A percentile compares a stretch with the other conserved stretches of the same genome.
Evolutionary conservation across 148 eudicot genomes (phyloP).

Genomic region (Selenicereus undatus): DNA sequence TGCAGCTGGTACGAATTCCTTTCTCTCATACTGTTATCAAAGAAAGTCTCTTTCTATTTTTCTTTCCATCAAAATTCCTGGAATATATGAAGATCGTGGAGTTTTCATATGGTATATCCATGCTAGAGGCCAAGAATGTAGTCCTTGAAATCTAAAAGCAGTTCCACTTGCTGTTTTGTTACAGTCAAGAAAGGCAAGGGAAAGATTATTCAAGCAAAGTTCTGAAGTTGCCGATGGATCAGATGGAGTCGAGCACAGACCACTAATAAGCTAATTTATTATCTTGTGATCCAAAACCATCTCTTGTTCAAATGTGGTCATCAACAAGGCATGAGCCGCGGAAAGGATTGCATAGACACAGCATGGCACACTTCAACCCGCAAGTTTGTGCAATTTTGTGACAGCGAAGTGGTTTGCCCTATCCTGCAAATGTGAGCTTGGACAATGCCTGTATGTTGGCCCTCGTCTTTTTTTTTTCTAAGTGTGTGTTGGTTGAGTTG

Average conservation of each 20-base stretch:
- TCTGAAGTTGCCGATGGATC: slow-evolving; percentile 11
- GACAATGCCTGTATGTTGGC: neutral
- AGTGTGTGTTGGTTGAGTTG: neutral
- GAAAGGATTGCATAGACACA: neutral
- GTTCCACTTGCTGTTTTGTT: neutral
- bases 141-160: neutral
- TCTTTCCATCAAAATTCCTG: no score
- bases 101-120: neutral
- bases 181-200: slow-evolving; percentile 61
- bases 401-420: neutral
- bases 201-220: slow-evolving; percentile 43
- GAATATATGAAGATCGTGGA: no score
- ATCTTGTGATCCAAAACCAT: neutral
- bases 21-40: no score
- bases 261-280: neutral
- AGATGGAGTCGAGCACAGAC: slow-evolving; percentile 20
- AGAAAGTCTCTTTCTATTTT: no score
- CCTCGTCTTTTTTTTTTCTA: neutral
- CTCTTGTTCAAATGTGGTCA: neutral
- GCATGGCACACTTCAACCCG: neutral
- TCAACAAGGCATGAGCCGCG: neutral
- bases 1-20: no score
- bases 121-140: neutral
- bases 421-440: neutral
- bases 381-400: neutral